Percentiles rank a stretch among this genome's conserved stretches.
Conservation (phyloP, 257 asterid genomes). For the Solanum bulbocastanum region DNA sequence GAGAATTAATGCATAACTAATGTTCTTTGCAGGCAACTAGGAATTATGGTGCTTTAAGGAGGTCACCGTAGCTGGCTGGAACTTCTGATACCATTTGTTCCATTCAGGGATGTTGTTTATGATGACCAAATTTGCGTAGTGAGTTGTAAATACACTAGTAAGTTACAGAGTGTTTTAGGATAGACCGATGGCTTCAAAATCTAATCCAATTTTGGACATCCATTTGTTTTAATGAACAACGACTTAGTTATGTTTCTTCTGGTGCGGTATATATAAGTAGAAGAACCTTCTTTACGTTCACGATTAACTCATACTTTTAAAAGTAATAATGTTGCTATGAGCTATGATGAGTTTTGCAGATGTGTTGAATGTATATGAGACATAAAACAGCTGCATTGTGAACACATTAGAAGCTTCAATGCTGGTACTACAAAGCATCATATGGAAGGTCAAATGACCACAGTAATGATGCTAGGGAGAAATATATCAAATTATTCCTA, state of each 20-base stretch:
- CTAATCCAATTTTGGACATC: background rate
- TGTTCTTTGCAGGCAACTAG: background rate
- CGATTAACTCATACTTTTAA: too few species aligned
- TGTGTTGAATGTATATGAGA: background rate
- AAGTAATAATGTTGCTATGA: background rate
- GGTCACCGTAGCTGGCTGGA: background rate
- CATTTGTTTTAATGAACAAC: background rate
- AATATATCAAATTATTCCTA: background rate
- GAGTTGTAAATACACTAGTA: background rate
- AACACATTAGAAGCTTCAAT: background rate
- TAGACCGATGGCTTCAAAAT: background rate
- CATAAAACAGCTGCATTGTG: background rate
- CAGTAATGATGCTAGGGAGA: background rate
- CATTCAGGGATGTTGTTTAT: background rate
- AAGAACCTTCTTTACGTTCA: background rate
- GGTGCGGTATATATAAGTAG: background rate
- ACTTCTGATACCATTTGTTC: background rate
- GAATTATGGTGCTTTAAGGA: slow-evolving; percentile 4
- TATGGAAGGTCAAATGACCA: background rate
- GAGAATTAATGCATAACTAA: background rate
- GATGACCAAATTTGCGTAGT: background rate
- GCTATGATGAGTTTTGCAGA: background rate
- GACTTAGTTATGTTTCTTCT: background rate
- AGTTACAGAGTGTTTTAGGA: background rate
- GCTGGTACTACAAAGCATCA: background rate